Base-by-base conservation (phyloP, 2,329 filamentous ascomycete genomes). In the Botryotinia globosa region DNA sequence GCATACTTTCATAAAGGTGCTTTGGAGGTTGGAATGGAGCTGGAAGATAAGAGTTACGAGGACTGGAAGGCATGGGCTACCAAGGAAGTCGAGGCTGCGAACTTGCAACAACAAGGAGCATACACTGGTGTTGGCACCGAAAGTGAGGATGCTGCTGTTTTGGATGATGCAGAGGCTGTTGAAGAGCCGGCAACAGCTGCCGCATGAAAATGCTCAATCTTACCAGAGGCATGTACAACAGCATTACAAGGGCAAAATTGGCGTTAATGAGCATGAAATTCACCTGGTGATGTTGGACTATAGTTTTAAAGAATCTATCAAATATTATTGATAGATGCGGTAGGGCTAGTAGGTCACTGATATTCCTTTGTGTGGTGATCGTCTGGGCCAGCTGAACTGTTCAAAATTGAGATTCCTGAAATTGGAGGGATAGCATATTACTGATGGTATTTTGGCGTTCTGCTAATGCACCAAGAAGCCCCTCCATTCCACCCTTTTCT, bases 1-100 rank as follows among this genome's bases (percentile, higher is more conserved):
- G 94, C 94, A 68, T 94, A 94, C 85, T 98, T 98, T 81, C 94
- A 94, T 81, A 92, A 91, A 82, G 86, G 88, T 59, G 87, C 88
- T 74, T 81, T 94, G 69, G 91, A 97, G 74, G 85, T 97, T 72
- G 90, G 93, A 76, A 92, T 96, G 89, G 85, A 90, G 75, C 86
- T 97, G 70, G 96, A 99, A 83, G 90, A 97, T 83, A 83, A 87
- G 77, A 85, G 89, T 74, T 97, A 90, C 82, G 93, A 98, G 82
- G 84, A 85, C 75, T 99, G 96, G 96, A 95, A 94, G 86, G 79
- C 80, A 39, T 97, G 94, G 92, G 94, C 94, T 4, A 79, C 79
- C 66, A 82, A 82, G 74, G 81, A 88, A 79, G 83, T 85, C 69
- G 81, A 81, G 72, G 81, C 80, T 72, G 76, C 83, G 64, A 83